Evolutionary conservation across 1,139 yeast genomes (phyloP).

Genomic region (Debaryomyces subglobosus): DNA sequence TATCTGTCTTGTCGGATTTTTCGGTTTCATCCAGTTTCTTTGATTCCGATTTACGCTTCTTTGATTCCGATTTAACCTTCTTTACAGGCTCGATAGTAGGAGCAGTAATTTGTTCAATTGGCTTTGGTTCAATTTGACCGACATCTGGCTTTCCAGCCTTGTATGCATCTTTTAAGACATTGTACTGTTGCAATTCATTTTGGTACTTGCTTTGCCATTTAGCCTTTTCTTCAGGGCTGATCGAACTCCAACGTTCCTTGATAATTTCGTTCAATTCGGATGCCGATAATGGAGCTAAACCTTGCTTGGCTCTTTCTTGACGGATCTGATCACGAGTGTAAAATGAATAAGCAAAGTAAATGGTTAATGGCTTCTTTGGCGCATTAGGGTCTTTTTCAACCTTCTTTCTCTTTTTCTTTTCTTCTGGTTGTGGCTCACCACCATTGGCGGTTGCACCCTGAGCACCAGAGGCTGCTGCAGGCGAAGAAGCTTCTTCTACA

Average conservation of each 20-base stretch:
- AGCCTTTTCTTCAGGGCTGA: slow-evolving; percentile 67
- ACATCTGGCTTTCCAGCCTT: slow-evolving; percentile 28
- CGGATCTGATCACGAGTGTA: slow-evolving; percentile 64
- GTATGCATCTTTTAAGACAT: slow-evolving; percentile 65
- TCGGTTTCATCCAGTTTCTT: slow-evolving; percentile 14
- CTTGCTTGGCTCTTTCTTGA: slow-evolving; percentile 62
- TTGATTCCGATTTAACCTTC: slow-evolving; percentile 15
- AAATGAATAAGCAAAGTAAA: slow-evolving; percentile 77
- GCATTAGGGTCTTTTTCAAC: slow-evolving; percentile 61
- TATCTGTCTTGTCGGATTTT: slow-evolving; percentile 20
- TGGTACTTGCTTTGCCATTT: slow-evolving; percentile 78
- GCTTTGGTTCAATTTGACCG: slow-evolving; percentile 2
- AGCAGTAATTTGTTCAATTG: slow-evolving; percentile 13
- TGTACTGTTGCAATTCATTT: slow-evolving; percentile 64
- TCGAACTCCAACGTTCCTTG: slow-evolving; percentile 74
- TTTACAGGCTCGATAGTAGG: slow-evolving; percentile 12
- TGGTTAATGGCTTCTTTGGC: slow-evolving; percentile 72
- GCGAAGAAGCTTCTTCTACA: slow-evolving; percentile 10
- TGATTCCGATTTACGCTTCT: slow-evolving; percentile 15
- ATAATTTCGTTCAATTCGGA: slow-evolving; percentile 79
- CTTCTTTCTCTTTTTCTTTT: slow-evolving; percentile 47
- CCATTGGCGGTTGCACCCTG: slow-evolving; percentile 23
- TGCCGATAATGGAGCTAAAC: slow-evolving; percentile 66
- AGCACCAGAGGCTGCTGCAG: slow-evolving; percentile 16
- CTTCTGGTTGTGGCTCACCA: slow-evolving; percentile 22